Evolutionary conservation across 257 asterid genomes (phyloP), one percentile per base, ranked within the genome.

Genomic region (Datura wrightii): DNA sequence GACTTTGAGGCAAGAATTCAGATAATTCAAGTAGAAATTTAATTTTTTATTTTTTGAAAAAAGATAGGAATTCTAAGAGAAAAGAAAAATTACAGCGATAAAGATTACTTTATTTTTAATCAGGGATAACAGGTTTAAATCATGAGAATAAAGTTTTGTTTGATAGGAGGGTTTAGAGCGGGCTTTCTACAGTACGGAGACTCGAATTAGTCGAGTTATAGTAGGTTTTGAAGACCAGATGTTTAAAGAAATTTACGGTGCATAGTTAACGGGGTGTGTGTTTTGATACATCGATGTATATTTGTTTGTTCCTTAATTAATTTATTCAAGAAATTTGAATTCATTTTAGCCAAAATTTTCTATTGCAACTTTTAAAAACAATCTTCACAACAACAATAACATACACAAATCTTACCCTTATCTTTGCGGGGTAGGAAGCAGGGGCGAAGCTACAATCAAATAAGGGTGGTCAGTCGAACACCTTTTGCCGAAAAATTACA

Each of bases 1-100:
- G 81, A 87, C 86, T 4, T 79, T 67, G 24, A 85, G 76, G 80
- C 72, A 84, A 19, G 86, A 83, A 83, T 83, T 58, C 5, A 88
- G 83, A 70, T 84, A 87, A 85, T 84, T 65, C 54, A 82, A 80
- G 59, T 71, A 42, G 11, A 44, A 71, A 10, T 9, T 10, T 6
- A 0, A 10, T 24, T 24, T 24, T 24, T 24, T 24, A 7, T 14
- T 13, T 24, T 46, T 46, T 1, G 10, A 16, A 62, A 62, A 1
- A 10, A 2, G 8, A 37, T 13, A 36, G 44, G 10, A 66, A 66
- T 65, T 65, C 3, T 3, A 19, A 60, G 39, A 3, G 6, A 41
- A 8, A 56, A 39, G 6, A 60, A 60, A 60, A 16, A 5, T 1
- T 56, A 56, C 4, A 56, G 63, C 6, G 3, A 46, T 6, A 46